Base-by-base conservation (phyloP, 768 basidiomycete genomes). In the Termitomyces sp. region DNA sequence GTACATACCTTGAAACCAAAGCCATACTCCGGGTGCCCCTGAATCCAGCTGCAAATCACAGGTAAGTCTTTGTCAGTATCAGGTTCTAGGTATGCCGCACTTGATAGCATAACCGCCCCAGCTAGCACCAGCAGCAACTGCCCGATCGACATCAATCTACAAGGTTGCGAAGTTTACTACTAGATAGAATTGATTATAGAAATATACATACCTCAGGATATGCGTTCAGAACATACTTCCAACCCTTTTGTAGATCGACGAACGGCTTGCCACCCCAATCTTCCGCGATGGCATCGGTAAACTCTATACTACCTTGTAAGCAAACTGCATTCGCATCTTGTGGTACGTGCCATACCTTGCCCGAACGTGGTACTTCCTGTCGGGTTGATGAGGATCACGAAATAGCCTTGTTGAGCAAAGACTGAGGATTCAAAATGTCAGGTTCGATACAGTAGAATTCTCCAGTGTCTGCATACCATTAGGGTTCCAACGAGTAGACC, bases 331-430 rank as follows among this genome's bases (percentile, higher is more conserved):
- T 52, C 18, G 13, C 10, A 14, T 30, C 30, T 20, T 12, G 26
- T 14, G 18, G 12, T 8, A 27, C 18, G 20, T n/a, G 37, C 30
- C 34, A 27, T 65, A 86, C 91, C 79, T 81, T 96, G 94, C 4
- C 94, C 95, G 64, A 95, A 97, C 0, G 91, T 88, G 4, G 96
- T 98, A 30, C 89, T 91, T 9, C 96, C 96, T 0, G 95, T 96
- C 2, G 96, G 96, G 69, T 98, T 98, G 65, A 97, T 87, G 32
- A 88, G 79, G 40, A 97, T 80, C 12, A 85, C 83, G 64, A 96
- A 87, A 72, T 98, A 99, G 0, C 96, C 94, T 68, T 93, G 90
- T 65, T 86, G 84, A 12, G 93, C 84, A 64, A 93, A 95, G 10
- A 89, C 86, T 89, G 6, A 27, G 5, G 20, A 46, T 36, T 26